Conservation (phyloP, 768 basidiomycete genomes). For the Imleria badia region DNA sequence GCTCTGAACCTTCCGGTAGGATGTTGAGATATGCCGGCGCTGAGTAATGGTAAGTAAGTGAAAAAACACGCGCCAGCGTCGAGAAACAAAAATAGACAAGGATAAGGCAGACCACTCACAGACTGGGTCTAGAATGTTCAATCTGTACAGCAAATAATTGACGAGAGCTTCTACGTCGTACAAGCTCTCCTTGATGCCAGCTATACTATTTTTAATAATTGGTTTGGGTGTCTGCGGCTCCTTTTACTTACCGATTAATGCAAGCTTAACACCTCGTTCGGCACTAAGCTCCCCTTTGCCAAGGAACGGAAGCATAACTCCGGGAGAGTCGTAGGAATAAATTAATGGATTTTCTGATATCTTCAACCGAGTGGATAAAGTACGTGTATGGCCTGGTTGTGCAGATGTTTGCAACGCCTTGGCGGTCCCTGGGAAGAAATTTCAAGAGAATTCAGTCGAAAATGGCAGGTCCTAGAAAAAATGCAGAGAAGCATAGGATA, state of each 20-base stretch:
- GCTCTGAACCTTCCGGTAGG: conserved; percentile 51
- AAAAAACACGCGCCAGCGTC: neutral
- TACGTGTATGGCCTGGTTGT: conserved; percentile 87
- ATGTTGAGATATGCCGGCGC: conserved; percentile 70
- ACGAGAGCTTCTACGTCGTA: conserved; percentile 85
- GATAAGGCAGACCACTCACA: conserved; percentile 43
- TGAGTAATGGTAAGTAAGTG: conserved; percentile 24
- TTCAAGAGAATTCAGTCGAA: neutral
- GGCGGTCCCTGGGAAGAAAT: conserved; percentile 53
- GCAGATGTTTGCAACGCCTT: conserved; percentile 90
- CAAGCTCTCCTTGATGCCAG: conserved; percentile 91
- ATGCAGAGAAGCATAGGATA: neutral
- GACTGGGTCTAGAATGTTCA: conserved; percentile 74
- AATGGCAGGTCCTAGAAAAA: neutral
- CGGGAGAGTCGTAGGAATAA: conserved; percentile 95
- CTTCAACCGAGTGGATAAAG: conserved; percentile 86
- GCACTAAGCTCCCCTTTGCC: conserved; percentile 83
- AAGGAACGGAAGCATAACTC: conserved; percentile 95
- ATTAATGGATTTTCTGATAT: conserved; percentile 77
- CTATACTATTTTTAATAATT: conserved; percentile 38
- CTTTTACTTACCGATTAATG: conserved; percentile 77
- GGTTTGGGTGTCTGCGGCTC: neutral
- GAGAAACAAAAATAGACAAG: conserved; percentile 7
- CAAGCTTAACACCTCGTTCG: conserved; percentile 90
- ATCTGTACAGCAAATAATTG: conserved; percentile 80